Evolutionary conservation across 345 rosid species (phyloP), one percentile per base, ranked within the genome.

Genomic region (Euphorbia tirucalli): DNA sequence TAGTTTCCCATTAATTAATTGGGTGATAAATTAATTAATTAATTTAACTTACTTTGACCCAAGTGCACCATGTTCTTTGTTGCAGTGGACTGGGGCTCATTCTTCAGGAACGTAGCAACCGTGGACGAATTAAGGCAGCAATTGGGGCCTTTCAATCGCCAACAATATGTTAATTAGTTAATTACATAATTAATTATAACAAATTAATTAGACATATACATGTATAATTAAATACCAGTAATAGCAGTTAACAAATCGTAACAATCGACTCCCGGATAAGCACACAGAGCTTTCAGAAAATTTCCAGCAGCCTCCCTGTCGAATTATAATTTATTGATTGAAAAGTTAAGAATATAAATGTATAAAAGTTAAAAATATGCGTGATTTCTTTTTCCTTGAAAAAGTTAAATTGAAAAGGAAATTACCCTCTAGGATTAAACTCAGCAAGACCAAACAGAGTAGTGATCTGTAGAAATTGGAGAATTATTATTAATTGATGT

Each of bases 101-200:
- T 88, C 59, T 76, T 70, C 24, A 88, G 21, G 72, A 90, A 88
- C 5, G 83, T 74, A 24, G 84, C 83, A 27, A 84, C 82, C 0
- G 95, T 88, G 16, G 98, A 83, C 39, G 83, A 50, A 75, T 93
- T 92, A 21, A 95, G 90, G 74, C 99, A 95, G 68, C 99, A 95
- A 64, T 95, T 95, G 59, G 71, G 79, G 52, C 99, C 99, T 92
- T 54, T 31, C n/a, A 52, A 66, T 43, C 25, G 19, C 19, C 52
- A 13, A 46, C 52, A 46, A 46, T 7, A 15, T 46, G 16, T 46
- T 46, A 13, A 46, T 46, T 46, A 46, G 19, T 44, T 13, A 37
- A 8, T 41, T 16, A 7, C 52, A 11, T 46, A 46, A 7, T 41
- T n/a, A n/a, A n/a, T n/a, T n/a, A n/a, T n/a, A n/a, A n/a, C n/a